Percentiles rank a stretch among this genome's conserved stretches.
Evolutionary conservation across 352 stramenopile species (phyloP).

Genomic region (Aphanomyces astaci): DNA sequence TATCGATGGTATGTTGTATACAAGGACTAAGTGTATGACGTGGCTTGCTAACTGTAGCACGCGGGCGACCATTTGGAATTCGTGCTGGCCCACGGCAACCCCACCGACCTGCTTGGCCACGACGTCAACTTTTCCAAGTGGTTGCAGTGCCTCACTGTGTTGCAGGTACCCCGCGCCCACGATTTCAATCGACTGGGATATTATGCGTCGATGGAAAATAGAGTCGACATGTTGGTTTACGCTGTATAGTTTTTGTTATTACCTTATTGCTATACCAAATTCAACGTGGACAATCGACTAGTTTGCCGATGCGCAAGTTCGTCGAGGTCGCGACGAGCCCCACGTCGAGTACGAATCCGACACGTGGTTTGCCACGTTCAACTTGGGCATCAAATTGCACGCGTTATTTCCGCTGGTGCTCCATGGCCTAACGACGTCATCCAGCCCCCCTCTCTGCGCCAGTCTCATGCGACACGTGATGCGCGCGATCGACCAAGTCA

Average conservation of each 20-base stretch:
- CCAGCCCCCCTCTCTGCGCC: neutral
- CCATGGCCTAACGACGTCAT: neutral
- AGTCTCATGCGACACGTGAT: slow-evolving; percentile 24
- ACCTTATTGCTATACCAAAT: too few relatives aligned
- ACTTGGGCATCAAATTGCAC: slow-evolving; percentile 79
- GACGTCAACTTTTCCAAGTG: slow-evolving; percentile 57
- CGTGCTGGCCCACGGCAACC: slow-evolving; percentile 69
- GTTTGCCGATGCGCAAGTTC: slow-evolving; percentile 65
- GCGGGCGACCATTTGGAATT: slow-evolving; percentile 84
- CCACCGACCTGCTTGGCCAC: slow-evolving; percentile 71
- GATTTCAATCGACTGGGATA: slow-evolving; percentile 21
- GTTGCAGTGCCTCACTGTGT: slow-evolving; percentile 54
- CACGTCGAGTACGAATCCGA: slow-evolving; percentile 86
- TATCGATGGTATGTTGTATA: neutral
- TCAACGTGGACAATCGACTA: too few relatives aligned
- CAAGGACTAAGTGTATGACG: neutral
- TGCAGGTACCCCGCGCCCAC: slow-evolving; percentile 46
- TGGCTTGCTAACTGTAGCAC: slow-evolving; percentile 37
- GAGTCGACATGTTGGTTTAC: too few relatives aligned
- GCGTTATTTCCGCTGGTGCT: slow-evolving; percentile 65
- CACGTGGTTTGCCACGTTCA: slow-evolving; percentile 84
- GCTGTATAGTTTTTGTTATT: too few relatives aligned
- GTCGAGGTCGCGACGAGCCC: slow-evolving; percentile 56
- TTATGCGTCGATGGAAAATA: too few relatives aligned
- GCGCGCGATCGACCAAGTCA: neutral